Conservation (phyloP, 2,329 filamentous ascomycete species). For the Nannizzia gypsea region DNA sequence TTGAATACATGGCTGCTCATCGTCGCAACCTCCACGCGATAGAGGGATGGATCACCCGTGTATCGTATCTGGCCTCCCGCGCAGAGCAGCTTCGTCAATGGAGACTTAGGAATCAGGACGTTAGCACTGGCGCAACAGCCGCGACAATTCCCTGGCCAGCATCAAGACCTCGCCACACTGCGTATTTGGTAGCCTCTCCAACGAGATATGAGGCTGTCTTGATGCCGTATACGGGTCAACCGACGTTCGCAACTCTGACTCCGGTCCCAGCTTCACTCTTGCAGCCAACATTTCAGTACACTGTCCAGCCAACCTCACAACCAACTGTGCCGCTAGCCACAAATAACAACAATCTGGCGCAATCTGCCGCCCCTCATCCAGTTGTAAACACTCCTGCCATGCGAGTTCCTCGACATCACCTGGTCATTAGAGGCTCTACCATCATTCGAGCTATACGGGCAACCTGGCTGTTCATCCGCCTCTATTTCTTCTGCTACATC, state of each 20-base stretch:
- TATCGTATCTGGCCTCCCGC: conserved; percentile 23
- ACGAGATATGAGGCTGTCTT: conserved; percentile 36
- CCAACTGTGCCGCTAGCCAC: too few relatives aligned
- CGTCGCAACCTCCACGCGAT: conserved; percentile 19
- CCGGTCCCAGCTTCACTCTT: too few relatives aligned
- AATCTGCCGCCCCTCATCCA: neutral
- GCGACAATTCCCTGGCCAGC: conserved; percentile 2
- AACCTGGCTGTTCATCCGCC: conserved; percentile 47
- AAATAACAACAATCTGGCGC: neutral
- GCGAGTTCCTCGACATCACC: neutral
- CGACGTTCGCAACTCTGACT: too few relatives aligned
- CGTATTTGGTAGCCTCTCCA: conserved; percentile 37
- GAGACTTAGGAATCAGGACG: conserved; percentile 9
- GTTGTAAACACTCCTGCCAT: neutral
- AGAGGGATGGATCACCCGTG: conserved; percentile 22
- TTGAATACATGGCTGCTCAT: conserved; percentile 24
- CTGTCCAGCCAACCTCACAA: too few relatives aligned
- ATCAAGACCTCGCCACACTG: neutral
- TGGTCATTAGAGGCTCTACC: conserved; percentile 1
- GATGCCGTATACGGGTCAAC: too few relatives aligned
- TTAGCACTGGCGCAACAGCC: neutral
- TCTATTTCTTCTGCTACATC: conserved; percentile 49
- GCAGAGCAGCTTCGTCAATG: conserved; percentile 23
- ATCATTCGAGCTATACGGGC: conserved; percentile 23
- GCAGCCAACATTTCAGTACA: too few relatives aligned